Base-by-base conservation (phyloP, 768 basidiomycete genomes). In the Lentinula aciculospora region DNA sequence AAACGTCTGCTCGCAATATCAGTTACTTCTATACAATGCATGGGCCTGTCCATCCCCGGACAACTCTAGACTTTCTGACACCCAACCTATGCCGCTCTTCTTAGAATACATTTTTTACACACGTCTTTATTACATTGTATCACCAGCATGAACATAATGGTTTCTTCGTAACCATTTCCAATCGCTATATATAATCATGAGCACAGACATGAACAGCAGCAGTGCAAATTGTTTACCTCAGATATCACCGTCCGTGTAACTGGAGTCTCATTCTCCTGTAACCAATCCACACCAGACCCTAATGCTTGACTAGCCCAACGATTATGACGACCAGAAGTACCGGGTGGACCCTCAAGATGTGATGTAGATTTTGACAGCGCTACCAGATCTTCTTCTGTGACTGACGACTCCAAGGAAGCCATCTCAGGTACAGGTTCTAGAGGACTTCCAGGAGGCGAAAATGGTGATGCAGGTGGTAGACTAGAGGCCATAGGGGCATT, bases 311-410 rank as follows among this genome's bases (percentile, higher is more conserved):
- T 76, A 40, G 68, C 71, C 59, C 65, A 72, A 19, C 71, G 72
- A 56, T 66, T 62, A 51, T 67, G 67, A 58, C 72, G 70, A 32
- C 71, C 65, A 45, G 19, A 13, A 36, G 13, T 36, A 27, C 23
- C 28, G 28, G 72, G 71, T 29, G 77, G 71, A 29, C 77, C 72
- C 64, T 89, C 88, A 8, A 85, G 78, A 64, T 88, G 84, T 17
- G 89, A 84, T 61, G 84, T 81, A 2, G 88, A 89, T 72, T 86
- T 89, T 3, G 89, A 91, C 77, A 92, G 80, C 5, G 81, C 79
- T 12, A 83, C 82, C 56, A 89, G 68, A 65, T 88, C 88, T 60
- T 89, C 87, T 66, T 89, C 88, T 31, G 77, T 80, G 57, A 84
- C 72, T 7, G 36, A 53, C n/a, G 86, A 85, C 60, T 76, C 78